Conservation (phyloP, 2,329 filamentous ascomycete species). For the Aspergillus sp. region DNA sequence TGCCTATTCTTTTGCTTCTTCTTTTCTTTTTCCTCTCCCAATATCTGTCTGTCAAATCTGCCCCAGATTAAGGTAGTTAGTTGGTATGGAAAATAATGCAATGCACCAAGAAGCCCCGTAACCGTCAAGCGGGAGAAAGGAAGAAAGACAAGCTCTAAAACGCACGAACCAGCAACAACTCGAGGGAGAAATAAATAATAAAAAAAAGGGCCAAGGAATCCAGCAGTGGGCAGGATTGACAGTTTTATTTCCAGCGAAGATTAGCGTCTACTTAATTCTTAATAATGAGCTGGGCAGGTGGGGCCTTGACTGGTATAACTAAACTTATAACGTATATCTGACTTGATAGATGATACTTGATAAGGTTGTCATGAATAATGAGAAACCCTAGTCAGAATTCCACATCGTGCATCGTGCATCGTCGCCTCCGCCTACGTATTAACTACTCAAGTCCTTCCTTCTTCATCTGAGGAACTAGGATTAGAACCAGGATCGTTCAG, state of each 20-base stretch:
- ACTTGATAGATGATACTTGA: background rate
- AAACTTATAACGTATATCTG: background rate
- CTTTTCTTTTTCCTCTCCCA: background rate
- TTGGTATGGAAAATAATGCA: background rate
- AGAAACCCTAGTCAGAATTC: too few relatives aligned
- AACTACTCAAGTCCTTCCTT: too few relatives aligned
- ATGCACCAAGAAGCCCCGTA: background rate
- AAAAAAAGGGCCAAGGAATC: constrained; percentile 1
- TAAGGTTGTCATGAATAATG: background rate
- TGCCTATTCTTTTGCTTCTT: background rate
- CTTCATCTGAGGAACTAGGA: too few relatives aligned
- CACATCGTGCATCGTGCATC: too few relatives aligned
- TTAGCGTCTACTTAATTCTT: background rate
- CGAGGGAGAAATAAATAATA: background rate
- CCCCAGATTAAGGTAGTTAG: background rate
- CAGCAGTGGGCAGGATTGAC: constrained; percentile 3
- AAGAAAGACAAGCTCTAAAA: too few relatives aligned
- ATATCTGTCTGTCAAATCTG: background rate
- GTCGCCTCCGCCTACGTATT: too few relatives aligned
- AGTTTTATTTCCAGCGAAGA: constrained; percentile 8
- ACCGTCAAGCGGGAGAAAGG: background rate
- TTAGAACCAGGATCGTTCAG: too few relatives aligned
- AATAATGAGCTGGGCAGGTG: constrained; percentile 12
- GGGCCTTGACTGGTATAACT: constrained; percentile 5
- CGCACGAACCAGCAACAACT: background rate